Evolutionary conservation across 2,329 filamentous ascomycete genomes (phyloP), one percentile per base, ranked within the genome.

Genomic region (Cladosporium austrohemisphaericum): DNA sequence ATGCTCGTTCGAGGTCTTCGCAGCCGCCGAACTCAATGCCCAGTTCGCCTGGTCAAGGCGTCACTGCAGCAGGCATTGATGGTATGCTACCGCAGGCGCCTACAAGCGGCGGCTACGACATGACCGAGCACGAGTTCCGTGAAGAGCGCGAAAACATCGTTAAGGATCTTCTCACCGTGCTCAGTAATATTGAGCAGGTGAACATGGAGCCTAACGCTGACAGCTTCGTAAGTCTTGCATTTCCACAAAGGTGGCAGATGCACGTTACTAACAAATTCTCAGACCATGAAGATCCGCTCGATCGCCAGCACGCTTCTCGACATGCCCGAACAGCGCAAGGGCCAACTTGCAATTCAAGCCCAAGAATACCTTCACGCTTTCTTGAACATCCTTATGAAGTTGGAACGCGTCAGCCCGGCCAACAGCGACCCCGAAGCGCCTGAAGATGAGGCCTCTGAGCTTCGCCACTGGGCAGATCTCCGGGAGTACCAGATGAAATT

Each of bases 221-320:
- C 56, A 81, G 77, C 51, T 80, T 84, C 59, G 80, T 83, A 76
- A 70, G 77, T 74, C 18, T n/a, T n/a, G n/a, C n/a, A n/a, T n/a
- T n/a, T 20, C 36, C 49, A 11, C 14, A 18, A 10, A 44, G 16
- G 13, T 46, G 31, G 33, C 37, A 18, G 14, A 44, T 31, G 49
- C 52, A 50, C 20, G 13, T 14, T 53, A 55, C 63, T 68, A 60
- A 67, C 59, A 52, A 13, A 54, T 41, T 37, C 49, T 5, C 65
- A 81, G 78, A 88, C 88, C 60, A 82, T 82, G 71, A 94, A 95
- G 73, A 88, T 95, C 57, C 85, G 88, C 8, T 85, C 88, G 62
- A 85, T 95, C 31, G 88, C 88, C 1, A 85, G 84, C 22, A 93
- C 88, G 0, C 76, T 95, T 6, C 78, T 94, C 41, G 82, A 86